Evolutionary conservation across 108 stramenopile genomes (phyloP).

Genomic region (Fistulifera solaris): DNA sequence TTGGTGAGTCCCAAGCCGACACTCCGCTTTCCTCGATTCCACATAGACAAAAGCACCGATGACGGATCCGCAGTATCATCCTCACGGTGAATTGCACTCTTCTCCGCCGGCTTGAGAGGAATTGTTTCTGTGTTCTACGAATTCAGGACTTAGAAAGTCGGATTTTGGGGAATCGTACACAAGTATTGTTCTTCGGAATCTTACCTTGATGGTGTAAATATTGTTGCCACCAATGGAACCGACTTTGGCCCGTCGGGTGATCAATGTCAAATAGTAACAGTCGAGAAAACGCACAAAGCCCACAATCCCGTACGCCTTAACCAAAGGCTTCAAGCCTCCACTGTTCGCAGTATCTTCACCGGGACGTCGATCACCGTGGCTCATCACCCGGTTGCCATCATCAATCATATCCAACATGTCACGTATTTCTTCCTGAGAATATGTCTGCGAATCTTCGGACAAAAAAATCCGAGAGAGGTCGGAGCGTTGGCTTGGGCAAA

Average conservation of each 20-base stretch:
- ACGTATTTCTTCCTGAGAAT: conserved; percentile 68
- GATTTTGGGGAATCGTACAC: no score
- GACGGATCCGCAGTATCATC: conserved; percentile 51
- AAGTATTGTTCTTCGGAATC: no score
- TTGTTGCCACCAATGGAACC: conserved; percentile 91
- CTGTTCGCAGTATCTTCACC: conserved; percentile 10
- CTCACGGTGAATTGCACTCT: conserved; percentile 6
- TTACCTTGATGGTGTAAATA: conserved; percentile 87
- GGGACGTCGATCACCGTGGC: conserved; percentile 3
- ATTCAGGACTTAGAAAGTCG: no score
- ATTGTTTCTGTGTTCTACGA: conserved; percentile 67
- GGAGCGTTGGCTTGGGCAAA: conserved; percentile 39
- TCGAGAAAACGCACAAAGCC: conserved; percentile 93
- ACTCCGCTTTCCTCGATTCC: conserved; percentile 84
- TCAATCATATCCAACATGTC: conserved; percentile 85
- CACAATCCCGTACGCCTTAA: conserved; percentile 81
- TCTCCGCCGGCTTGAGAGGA: conserved; percentile 78
- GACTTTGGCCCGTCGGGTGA: conserved; percentile 91
- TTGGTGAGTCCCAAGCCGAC: conserved; percentile 73
- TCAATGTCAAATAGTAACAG: conserved; percentile 95
- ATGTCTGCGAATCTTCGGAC: conserved; percentile 73
- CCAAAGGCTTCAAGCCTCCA: conserved; percentile 74
- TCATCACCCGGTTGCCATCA: conserved; percentile 50
- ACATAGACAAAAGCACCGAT: conserved; percentile 74
- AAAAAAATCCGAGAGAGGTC: conserved; percentile 62